phyloP scores from a whole-genome alignment of 192 early-diverging fungal species.

The Backusella sp. region DNA sequence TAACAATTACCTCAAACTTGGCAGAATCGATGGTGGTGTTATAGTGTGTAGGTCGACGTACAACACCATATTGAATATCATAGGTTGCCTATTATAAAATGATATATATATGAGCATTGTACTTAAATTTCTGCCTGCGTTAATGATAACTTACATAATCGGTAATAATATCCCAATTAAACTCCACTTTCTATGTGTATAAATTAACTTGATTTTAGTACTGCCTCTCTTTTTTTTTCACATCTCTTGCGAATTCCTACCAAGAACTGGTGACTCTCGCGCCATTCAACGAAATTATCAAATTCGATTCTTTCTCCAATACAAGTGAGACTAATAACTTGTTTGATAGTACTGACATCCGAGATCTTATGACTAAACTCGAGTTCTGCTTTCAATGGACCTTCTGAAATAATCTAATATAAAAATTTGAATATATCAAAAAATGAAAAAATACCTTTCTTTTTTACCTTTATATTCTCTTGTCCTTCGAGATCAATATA shows the following conservation, averaged over 20 bases:
- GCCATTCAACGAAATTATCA: constrained; percentile 86
- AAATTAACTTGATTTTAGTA: background rate
- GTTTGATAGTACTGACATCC: constrained; percentile 63
- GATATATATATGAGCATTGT: background rate
- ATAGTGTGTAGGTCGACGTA: constrained; percentile 92
- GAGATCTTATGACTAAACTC: constrained; percentile 62
- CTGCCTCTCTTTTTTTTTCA: background rate
- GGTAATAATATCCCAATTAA: constrained; percentile 78
- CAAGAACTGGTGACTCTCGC: constrained; percentile 86
- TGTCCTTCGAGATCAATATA: constrained; percentile 50
- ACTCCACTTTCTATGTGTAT: constrained; percentile 80
- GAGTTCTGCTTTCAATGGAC: constrained; percentile 82
- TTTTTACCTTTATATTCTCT: constrained; percentile 45
- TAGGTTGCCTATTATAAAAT: constrained; percentile 75
- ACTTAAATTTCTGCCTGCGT: background rate
- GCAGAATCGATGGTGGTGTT: constrained; percentile 92
- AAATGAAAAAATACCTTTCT: background rate
- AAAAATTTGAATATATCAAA: background rate
- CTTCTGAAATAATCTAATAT: constrained; percentile 63
- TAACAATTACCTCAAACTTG: constrained; percentile 93
- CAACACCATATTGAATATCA: constrained; percentile 92
- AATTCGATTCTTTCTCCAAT: constrained; percentile 78
- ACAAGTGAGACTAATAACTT: constrained; percentile 80
- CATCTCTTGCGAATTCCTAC: constrained; percentile 30
- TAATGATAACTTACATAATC: constrained; percentile 48